Base-by-base conservation (phyloP, 768 basidiomycete genomes). In the Dioszegia crocea region DNA sequence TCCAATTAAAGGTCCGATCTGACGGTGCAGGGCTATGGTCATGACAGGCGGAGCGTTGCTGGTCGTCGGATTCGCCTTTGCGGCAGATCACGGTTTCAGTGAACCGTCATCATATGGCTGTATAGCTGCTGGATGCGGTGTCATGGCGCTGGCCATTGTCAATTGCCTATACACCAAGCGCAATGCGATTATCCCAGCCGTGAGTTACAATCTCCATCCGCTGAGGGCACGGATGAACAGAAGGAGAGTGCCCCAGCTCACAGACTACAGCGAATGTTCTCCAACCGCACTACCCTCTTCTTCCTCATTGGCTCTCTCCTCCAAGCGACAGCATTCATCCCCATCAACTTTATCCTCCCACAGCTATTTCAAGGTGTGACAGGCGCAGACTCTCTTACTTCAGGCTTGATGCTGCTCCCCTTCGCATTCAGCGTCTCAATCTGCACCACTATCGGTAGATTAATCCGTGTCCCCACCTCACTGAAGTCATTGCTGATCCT, bases 151-250 rank as follows among this genome's bases (percentile, higher is more conserved):
- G 8, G 66, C 66, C 8, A 57, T 73, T n/a, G 44, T 60, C 16
- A 66, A 69, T 23, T 76, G 71, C 29, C 36, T 73, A 27, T 41
- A 57, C 24, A 80, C 79, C 19, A 79, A 77, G 54, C 67, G 77
- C 6, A 68, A 70, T 11, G 72, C 80, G 0, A 72, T 80, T 41
- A 74, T 80, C 5, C 78, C 80, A 10, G 72, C 72, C 23, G 68
- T 73, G 43, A 56, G 70, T 69, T 2, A 17, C 3, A 4, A 16
- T 27, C 3, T 8, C 12, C 30, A 2, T 39, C 12, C 19, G 3
- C 8, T 39, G 6, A 24, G 39, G 14, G 10, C 21, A 16, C 33
- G 12, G 31, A 12, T 11, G 33, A 12, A 11, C 10, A n/a, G n/a
- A n/a, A n/a, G n/a, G n/a, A n/a, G n/a, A n/a, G n/a, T n/a, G n/a